Conservation (phyloP, 805 yeast genomes). For the Kuraishia ogatae region DNA sequence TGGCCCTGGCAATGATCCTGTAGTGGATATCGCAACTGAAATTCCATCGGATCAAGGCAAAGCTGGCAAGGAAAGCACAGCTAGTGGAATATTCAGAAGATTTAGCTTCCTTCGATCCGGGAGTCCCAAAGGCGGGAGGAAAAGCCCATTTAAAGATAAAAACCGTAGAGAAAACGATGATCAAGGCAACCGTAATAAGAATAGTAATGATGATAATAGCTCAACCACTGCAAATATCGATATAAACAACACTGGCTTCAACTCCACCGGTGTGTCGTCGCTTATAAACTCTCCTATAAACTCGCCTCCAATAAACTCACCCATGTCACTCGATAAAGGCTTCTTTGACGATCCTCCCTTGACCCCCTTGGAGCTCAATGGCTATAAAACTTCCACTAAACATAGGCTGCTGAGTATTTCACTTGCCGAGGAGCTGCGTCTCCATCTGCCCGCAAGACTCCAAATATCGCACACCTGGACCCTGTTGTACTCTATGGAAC, state of each 20-base stretch:
- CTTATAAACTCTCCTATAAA: neutral
- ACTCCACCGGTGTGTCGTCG: too few relatives aligned
- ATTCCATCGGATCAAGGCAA: neutral
- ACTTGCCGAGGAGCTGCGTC: slow-evolving; percentile 68
- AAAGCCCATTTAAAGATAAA: neutral
- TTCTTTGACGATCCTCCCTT: slow-evolving; percentile 31
- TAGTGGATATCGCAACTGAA: neutral
- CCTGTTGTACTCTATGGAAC: slow-evolving; percentile 77
- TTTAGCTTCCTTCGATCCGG: neutral
- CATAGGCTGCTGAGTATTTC: slow-evolving; percentile 44
- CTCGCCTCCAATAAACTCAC: neutral
- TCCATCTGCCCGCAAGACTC: slow-evolving; percentile 66
- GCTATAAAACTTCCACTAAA: slow-evolving; percentile 52
- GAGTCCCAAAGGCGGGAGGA: neutral
- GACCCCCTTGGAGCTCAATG: slow-evolving; percentile 47
- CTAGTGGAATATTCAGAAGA: neutral
- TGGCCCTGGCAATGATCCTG: neutral
- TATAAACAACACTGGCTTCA: neutral
- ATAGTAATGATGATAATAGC: neutral
- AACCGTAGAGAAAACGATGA: neutral
- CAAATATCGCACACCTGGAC: slow-evolving; percentile 77
- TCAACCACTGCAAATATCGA: neutral
- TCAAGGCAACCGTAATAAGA: neutral
- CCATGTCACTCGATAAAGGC: neutral
- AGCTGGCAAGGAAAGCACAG: neutral